Percentiles rank a stretch among this genome's conserved stretches.
Evolutionary conservation across 441 rosid species (phyloP).

Genomic region (Adansonia gregorii): DNA sequence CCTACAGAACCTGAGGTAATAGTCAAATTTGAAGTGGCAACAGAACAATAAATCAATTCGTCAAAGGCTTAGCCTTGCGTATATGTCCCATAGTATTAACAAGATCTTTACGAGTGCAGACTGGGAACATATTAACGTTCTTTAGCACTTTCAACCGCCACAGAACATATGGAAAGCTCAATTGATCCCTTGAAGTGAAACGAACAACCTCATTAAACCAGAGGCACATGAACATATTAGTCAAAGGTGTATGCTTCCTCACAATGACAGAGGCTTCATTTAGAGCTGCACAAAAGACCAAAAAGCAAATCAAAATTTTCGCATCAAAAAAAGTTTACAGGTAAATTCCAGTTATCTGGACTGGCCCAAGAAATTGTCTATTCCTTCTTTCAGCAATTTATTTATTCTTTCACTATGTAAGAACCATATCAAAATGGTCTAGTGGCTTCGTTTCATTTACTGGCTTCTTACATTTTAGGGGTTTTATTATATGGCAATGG

Average conservation of each 20-base stretch:
- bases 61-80: slow-evolving; percentile 88
- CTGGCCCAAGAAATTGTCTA: neutral
- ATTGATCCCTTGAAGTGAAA: slow-evolving; percentile 90
- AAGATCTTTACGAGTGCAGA: slow-evolving; percentile 87
- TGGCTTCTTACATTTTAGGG: neutral
- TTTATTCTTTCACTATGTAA: neutral
- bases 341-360: neutral
- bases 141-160: slow-evolving; percentile 81
- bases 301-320: slow-evolving; percentile 3
- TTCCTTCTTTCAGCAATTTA: neutral
- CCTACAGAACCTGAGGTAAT: slow-evolving; percentile 7
- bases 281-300: slow-evolving; percentile 57
- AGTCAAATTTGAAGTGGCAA: slow-evolving; percentile 7
- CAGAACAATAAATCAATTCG: slow-evolving; percentile 25
- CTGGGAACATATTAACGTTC: slow-evolving; percentile 82
- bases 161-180: slow-evolving; percentile 88
- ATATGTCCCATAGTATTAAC: slow-evolving; percentile 89
- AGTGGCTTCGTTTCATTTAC: neutral
- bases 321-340: neutral
- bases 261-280: slow-evolving; percentile 90
- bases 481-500: slow-evolving; percentile 3
- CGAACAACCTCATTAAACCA: slow-evolving; percentile 99
- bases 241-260: slow-evolving; percentile 79
- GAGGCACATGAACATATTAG: slow-evolving; percentile 85
- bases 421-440: neutral